Conservation (phyloP, 306 rosid genomes). For the Acacia crassicarpa region DNA sequence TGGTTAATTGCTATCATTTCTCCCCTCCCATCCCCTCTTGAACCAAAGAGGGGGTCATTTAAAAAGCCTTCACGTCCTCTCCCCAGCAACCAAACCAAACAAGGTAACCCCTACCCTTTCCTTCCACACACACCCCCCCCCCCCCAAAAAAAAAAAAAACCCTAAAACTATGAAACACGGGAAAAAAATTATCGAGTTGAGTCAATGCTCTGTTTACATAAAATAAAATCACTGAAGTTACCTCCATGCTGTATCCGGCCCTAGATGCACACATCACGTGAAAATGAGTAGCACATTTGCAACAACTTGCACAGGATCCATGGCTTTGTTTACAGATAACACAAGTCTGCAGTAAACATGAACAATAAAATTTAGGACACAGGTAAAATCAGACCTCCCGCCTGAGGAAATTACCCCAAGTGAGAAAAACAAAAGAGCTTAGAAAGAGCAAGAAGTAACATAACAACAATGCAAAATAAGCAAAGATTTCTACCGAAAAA, state of each 20-base stretch:
- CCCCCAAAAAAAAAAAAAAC: too few relatives aligned
- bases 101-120: too few relatives aligned
- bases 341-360: conserved; percentile 63
- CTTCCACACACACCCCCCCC: too few relatives aligned
- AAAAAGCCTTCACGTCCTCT: too few relatives aligned
- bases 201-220: conserved; percentile 13
- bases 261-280: conserved; percentile 86
- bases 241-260: conserved; percentile 97
- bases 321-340: conserved; percentile 88
- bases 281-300: conserved; percentile 88
- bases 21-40: too few relatives aligned
- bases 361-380: conserved; percentile 27
- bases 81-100: too few relatives aligned
- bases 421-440: background rate
- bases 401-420: background rate
- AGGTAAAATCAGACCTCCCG: background rate
- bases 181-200: background rate
- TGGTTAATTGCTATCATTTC: too few relatives aligned
- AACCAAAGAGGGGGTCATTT: too few relatives aligned
- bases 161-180: background rate
- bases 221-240: conserved; percentile 44
- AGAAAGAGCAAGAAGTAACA: background rate
- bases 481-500: too few relatives aligned
- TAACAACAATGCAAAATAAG: conserved; percentile 1
- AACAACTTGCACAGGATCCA: conserved; percentile 91